phyloP scores from a whole-genome alignment of 345 rosid species.

The Rhizophora apiculata region DNA sequence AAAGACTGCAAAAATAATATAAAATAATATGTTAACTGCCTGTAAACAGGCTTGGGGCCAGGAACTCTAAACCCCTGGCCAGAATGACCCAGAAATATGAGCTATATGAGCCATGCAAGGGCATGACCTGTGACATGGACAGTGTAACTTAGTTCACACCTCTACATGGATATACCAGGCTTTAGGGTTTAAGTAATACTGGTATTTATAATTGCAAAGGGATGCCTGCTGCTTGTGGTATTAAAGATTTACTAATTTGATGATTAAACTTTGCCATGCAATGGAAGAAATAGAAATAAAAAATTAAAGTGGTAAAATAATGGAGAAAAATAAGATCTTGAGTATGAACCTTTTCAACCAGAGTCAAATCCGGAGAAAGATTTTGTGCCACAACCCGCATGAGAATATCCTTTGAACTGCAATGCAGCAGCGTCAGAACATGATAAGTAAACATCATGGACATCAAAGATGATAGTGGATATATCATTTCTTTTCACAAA shows the following conservation, averaged over 20 bases:
- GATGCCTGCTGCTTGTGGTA: background rate
- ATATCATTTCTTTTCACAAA: too few relatives aligned
- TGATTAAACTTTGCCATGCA: background rate
- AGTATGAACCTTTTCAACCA: conserved; percentile 62
- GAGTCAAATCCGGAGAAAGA: conserved; percentile 81
- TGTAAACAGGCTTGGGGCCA: too few relatives aligned
- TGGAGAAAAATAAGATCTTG: background rate
- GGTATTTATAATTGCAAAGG: background rate
- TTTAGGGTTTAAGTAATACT: background rate
- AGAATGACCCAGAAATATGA: too few relatives aligned
- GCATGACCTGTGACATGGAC: too few relatives aligned
- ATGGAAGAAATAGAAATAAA: background rate
- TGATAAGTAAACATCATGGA: conserved; percentile 16
- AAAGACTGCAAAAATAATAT: too few relatives aligned
- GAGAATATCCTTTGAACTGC: conserved; percentile 92
- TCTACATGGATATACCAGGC: too few relatives aligned
- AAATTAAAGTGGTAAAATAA: background rate
- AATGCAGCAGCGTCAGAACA: conserved; percentile 15
- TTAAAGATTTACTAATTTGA: background rate
- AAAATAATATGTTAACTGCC: too few relatives aligned
- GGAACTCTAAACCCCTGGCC: too few relatives aligned
- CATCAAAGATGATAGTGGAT: background rate
- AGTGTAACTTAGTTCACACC: too few relatives aligned
- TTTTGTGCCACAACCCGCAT: conserved; percentile 98
- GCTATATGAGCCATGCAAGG: too few relatives aligned